phyloP scores from a whole-genome alignment of 2,329 filamentous ascomycete species.

The Stagonosporopsis vannaccii region DNA sequence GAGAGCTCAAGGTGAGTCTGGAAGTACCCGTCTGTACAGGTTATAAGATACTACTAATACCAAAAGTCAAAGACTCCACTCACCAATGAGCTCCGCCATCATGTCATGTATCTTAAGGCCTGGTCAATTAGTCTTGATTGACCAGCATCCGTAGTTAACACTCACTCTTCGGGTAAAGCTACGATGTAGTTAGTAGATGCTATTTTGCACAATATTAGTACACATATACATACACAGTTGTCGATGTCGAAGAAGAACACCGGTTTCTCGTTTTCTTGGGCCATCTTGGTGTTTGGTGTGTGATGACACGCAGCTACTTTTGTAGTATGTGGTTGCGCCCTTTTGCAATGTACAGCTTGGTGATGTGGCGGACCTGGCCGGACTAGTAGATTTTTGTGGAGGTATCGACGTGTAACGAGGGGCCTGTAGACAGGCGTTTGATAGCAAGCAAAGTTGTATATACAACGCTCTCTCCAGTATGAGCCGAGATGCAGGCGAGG shows the following conservation, averaged over 20 bases:
- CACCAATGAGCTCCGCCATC: slow-evolving; percentile 82
- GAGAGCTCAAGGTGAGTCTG: slow-evolving; percentile 74
- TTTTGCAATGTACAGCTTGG: slow-evolving; percentile 1
- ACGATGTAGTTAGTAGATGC: slow-evolving; percentile 8
- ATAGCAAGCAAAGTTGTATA: background rate
- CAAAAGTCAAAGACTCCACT: slow-evolving; percentile 15
- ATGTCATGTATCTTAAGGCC: slow-evolving; percentile 83
- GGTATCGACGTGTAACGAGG: background rate
- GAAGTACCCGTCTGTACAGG: slow-evolving; percentile 63
- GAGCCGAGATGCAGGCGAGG: background rate
- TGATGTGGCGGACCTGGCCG: slow-evolving; percentile 6
- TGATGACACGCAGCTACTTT: background rate
- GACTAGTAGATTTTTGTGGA: background rate
- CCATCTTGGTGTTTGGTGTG: slow-evolving; percentile 24
- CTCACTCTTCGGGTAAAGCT: slow-evolving; percentile 86
- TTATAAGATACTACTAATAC: background rate
- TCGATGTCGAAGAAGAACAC: slow-evolving; percentile 92
- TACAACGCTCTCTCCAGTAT: background rate
- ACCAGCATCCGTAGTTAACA: slow-evolving; percentile 2
- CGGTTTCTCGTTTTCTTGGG: slow-evolving; percentile 51
- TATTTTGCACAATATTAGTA: background rate
- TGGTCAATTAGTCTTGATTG: slow-evolving; percentile 44
- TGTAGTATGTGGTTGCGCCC: slow-evolving; percentile 11
- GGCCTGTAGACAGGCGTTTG: background rate
- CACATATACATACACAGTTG: slow-evolving; percentile 73